These are phyloP conservation scores for Stephanodiscus triporus DNA, from an alignment of 108 stramenopile genomes.

Conservation along the genomic window DNA sequence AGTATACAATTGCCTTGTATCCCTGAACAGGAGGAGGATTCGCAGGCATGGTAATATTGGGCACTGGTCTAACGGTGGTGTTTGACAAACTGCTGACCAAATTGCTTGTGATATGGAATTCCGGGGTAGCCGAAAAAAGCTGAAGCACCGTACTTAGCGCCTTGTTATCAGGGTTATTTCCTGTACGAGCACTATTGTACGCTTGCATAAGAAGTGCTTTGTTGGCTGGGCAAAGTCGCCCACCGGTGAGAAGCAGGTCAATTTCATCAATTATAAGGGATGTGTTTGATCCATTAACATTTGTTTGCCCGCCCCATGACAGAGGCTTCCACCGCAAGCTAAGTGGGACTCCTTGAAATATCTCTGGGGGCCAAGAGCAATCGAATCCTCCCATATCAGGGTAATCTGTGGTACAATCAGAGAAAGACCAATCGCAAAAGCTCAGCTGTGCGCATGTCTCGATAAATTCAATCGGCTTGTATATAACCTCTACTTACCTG, in stretches of 20 bases:
- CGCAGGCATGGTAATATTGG: conserved; percentile 13
- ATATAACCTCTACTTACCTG: neutral
- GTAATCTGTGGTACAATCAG: conserved; percentile 9
- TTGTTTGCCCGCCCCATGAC: conserved; percentile 34
- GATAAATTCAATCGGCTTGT: neutral
- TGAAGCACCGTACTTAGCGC: conserved; percentile 17
- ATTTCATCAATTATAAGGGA: conserved; percentile 33
- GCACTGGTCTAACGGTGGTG: conserved; percentile 3
- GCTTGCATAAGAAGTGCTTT: conserved; percentile 23
- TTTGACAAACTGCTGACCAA: conserved; percentile 2
- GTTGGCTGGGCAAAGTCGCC: conserved; percentile 17
- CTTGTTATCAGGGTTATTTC: conserved; percentile 8
- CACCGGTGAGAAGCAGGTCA: conserved; percentile 50
- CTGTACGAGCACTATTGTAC: conserved; percentile 10
- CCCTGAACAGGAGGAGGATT: conserved; percentile 23
- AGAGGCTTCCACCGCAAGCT: conserved; percentile 25
- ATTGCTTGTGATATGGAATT: conserved; percentile 51
- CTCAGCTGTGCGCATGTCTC: too few species aligned
- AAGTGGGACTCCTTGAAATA: conserved; percentile 7
- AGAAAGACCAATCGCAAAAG: neutral
- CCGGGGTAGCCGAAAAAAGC: conserved; percentile 26
- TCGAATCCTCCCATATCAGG: conserved; percentile 27
- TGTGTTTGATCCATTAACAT: conserved; percentile 17
- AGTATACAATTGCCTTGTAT: conserved; percentile 55
- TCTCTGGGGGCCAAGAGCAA: neutral